A percentile compares a stretch with the other conserved stretches of the same genome.
These are phyloP conservation scores for Hermanozyma aechmeae DNA, from an alignment of 805 yeast genomes.

Conservation along the genomic window DNA sequence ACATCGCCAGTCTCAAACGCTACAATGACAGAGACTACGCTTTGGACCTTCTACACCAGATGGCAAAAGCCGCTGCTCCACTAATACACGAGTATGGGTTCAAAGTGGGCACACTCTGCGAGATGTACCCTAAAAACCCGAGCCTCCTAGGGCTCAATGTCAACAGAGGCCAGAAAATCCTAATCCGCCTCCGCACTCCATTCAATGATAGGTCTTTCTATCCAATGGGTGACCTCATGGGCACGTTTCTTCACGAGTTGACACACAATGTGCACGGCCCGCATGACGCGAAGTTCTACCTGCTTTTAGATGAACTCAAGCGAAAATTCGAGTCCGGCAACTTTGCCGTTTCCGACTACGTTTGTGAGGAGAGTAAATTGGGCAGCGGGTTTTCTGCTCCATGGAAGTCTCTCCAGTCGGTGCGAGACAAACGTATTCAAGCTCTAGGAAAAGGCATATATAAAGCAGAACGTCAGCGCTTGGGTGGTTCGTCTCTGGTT, in stretches of 20 bases:
- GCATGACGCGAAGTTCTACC: constrained; percentile 67
- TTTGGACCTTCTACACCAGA: constrained; percentile 48
- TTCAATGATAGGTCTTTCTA: constrained; percentile 44
- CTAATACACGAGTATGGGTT: constrained; percentile 61
- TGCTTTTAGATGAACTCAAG: constrained; percentile 51
- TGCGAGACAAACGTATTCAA: constrained; percentile 30
- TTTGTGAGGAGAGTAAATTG: constrained; percentile 37
- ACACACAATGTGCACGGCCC: constrained; percentile 76
- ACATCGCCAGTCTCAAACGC: constrained; percentile 28
- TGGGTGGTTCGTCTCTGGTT: constrained; percentile 12
- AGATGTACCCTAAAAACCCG: constrained; percentile 68
- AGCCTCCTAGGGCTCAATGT: constrained; percentile 74
- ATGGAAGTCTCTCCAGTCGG: constrained; percentile 3
- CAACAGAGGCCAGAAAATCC: constrained; percentile 64
- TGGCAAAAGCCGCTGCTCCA: constrained; percentile 68
- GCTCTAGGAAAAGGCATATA: constrained; percentile 31
- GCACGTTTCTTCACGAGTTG: constrained; percentile 83
- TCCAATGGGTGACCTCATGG: constrained; percentile 58
- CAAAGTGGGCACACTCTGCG: constrained; percentile 61
- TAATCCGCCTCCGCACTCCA: constrained; percentile 59
- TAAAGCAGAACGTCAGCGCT: constrained; percentile 28
- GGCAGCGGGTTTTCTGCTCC: constrained; percentile 24
- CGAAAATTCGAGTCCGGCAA: constrained; percentile 40
- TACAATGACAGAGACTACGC: constrained; percentile 30
- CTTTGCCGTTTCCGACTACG: constrained; percentile 35